Percentiles rank a stretch among this genome's conserved stretches.
Evolutionary conservation across 2,329 filamentous ascomycete genomes (phyloP).

Genomic region (Scopulariopsis brevicaulis): DNA sequence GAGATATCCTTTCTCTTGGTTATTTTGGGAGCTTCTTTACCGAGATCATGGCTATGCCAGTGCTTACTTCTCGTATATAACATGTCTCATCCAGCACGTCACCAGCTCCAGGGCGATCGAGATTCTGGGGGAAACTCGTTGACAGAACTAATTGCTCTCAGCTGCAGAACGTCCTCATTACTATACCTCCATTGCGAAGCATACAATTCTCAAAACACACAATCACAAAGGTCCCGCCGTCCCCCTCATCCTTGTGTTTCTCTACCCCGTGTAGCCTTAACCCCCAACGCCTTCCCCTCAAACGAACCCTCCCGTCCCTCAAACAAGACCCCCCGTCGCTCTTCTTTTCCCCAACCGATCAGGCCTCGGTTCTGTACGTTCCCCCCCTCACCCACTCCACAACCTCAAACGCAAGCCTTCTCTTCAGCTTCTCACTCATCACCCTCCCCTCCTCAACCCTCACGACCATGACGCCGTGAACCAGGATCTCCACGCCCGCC

Average conservation of each 20-base stretch:
- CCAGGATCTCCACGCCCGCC: conserved; percentile 28
- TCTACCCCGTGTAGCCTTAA: no score
- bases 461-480: conserved; percentile 34
- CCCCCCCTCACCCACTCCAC: conserved; percentile 59
- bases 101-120: no score
- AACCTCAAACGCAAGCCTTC: conserved; percentile 77
- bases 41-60: no score
- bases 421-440: conserved; percentile 57
- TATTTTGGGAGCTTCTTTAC: background rate
- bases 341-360: conserved; percentile 18
- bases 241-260: no score
- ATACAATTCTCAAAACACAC: background rate
- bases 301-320: background rate
- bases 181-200: background rate
- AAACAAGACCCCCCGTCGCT: background rate
- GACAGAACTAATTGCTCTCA: background rate
- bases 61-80: no score
- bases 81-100: no score
- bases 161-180: background rate
- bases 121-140: background rate
- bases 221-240: no score
- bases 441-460: conserved; percentile 28
- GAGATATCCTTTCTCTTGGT: background rate
- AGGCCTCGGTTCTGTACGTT: background rate
- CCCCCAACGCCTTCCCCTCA: background rate